These are phyloP conservation scores for Penicillium odoratum DNA, from an alignment of 495 filamentous ascomycete species.

Conservation along the genomic window DNA sequence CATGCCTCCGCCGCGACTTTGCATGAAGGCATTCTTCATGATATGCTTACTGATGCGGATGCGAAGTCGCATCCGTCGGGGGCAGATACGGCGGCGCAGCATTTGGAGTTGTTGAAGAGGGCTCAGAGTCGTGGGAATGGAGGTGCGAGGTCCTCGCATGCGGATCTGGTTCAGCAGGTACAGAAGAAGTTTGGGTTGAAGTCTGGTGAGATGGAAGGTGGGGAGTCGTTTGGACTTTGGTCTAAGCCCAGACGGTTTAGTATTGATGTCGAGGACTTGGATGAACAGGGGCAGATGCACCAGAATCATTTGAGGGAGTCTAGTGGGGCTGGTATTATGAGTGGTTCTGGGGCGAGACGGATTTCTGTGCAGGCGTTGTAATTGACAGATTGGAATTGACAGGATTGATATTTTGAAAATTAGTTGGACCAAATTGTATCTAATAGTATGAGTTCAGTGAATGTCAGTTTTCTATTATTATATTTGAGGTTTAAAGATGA, in stretches of 20 bases:
- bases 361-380: slow-evolving; percentile 31
- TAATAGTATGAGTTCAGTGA: slow-evolving; percentile 10
- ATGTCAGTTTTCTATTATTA: neutral
- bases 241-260: slow-evolving; percentile 41
- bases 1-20: slow-evolving; percentile 52
- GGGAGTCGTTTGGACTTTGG: slow-evolving; percentile 39
- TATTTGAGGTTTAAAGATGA: neutral
- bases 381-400: slow-evolving; percentile 3
- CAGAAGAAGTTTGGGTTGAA: slow-evolving; percentile 36
- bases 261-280: slow-evolving; percentile 40
- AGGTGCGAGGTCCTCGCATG: slow-evolving; percentile 17
- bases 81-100: slow-evolving; percentile 41
- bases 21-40: slow-evolving; percentile 55
- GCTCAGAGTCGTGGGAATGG: slow-evolving; percentile 33
- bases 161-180: slow-evolving; percentile 31
- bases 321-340: slow-evolving; percentile 34
- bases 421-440: neutral
- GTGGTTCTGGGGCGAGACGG: slow-evolving; percentile 30
- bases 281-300: slow-evolving; percentile 29
- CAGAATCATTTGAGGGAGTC: slow-evolving; percentile 40
- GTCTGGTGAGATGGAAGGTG: slow-evolving; percentile 24
- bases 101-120: slow-evolving; percentile 53
- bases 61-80: slow-evolving; percentile 33
- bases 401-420: neutral
- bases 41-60: slow-evolving; percentile 46